Percentiles rank a stretch among this genome's conserved stretches.
These are phyloP conservation scores for Penicillium sp. DNA, from an alignment of 2,329 filamentous ascomycete species.

Conservation along the genomic window DNA sequence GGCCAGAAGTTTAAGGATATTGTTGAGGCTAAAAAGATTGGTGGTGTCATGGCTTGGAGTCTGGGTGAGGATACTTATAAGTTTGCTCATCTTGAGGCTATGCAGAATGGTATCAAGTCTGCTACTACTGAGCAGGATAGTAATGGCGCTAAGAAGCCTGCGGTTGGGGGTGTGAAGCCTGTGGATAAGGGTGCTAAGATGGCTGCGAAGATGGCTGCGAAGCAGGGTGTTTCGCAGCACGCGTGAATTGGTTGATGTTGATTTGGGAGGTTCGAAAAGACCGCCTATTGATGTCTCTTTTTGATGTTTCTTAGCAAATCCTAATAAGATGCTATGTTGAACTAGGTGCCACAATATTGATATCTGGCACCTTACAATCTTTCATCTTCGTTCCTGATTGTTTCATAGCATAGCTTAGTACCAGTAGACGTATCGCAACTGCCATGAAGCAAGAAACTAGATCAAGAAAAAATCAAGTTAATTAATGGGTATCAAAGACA, in stretches of 20 bases:
- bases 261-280: neutral
- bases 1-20: conserved; percentile 58
- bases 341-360: neutral
- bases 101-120: conserved; percentile 33
- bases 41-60: conserved; percentile 72
- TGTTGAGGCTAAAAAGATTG: conserved; percentile 53
- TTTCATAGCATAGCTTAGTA: neutral
- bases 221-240: neutral
- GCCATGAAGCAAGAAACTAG: neutral
- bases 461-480: neutral
- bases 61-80: conserved; percentile 60
- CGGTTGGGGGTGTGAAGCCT: neutral
- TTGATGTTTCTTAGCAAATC: neutral
- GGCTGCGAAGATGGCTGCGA: neutral
- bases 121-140: neutral
- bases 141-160: neutral
- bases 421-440: neutral
- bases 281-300: neutral
- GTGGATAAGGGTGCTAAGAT: neutral
- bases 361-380: neutral
- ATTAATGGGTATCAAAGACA: conserved; percentile 4
- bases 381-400: neutral
- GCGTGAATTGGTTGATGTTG: neutral
- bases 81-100: conserved; percentile 44
- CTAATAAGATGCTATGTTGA: neutral